Evolutionary conservation across 805 yeast genomes (phyloP).

Genomic region (Suhomyces prunicola): DNA sequence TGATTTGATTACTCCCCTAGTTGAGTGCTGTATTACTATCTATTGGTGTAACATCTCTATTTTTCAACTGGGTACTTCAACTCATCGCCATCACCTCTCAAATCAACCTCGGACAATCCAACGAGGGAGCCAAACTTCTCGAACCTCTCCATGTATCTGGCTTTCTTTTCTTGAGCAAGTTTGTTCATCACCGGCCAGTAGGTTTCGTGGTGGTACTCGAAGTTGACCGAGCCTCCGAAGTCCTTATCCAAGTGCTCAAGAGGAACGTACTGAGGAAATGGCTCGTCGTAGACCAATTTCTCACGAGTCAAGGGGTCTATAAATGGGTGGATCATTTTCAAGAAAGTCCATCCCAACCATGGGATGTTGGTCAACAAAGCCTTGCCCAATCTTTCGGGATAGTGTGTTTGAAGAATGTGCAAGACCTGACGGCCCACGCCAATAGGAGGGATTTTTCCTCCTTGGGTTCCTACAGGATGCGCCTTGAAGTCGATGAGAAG

Average conservation of each 20-base stretch:
- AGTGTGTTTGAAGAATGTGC: conserved; percentile 92
- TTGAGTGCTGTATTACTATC: neutral
- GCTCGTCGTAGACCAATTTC: conserved; percentile 87
- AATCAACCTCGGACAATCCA: conserved; percentile 81
- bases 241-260: conserved; percentile 73
- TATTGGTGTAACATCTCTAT: neutral
- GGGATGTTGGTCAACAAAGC: conserved; percentile 92
- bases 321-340: conserved; percentile 89
- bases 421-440: conserved; percentile 74
- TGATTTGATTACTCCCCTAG: neutral
- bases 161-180: conserved; percentile 57
- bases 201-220: conserved; percentile 71
- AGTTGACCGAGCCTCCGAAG: conserved; percentile 83
- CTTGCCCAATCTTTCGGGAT: conserved; percentile 94
- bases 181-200: conserved; percentile 75
- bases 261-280: conserved; percentile 81
- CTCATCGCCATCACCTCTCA: conserved; percentile 48
- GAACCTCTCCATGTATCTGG: conserved; percentile 66
- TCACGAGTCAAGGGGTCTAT: conserved; percentile 95
- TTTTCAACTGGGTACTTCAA: conserved; percentile 21
- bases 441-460: conserved; percentile 47
- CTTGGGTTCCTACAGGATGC: conserved; percentile 50
- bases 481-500: conserved; percentile 55
- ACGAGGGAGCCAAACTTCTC: conserved; percentile 64
- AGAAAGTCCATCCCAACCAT: conserved; percentile 87